Evolutionary conservation across 1,284 basidiomycete species (phyloP).

Genomic region (Ustilago shanxiensis): DNA sequence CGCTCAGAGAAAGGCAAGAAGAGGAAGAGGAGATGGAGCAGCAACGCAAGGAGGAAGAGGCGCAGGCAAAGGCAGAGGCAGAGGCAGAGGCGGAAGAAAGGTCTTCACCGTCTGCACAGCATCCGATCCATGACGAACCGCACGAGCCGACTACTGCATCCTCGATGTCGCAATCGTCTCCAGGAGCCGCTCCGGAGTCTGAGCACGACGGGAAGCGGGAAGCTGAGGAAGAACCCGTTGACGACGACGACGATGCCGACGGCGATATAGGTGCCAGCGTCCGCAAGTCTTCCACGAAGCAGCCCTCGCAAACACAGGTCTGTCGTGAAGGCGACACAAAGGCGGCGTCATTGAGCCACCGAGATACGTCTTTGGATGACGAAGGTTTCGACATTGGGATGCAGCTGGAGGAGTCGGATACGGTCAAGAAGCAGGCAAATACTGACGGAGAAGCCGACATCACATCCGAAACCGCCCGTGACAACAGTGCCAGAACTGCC

Average conservation of each 20-base stretch:
- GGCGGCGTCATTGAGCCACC: neutral
- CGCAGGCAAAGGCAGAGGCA: too few relatives aligned
- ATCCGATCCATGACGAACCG: neutral
- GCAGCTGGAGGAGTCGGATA: slow-evolving; percentile 20
- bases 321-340: neutral
- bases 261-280: slow-evolving; percentile 37
- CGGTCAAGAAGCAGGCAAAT: neutral
- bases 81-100: too few relatives aligned
- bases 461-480: neutral
- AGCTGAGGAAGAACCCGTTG: slow-evolving; percentile 8
- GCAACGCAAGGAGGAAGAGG: slow-evolving; percentile 19
- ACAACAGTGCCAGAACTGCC: neutral
- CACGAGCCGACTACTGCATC: neutral
- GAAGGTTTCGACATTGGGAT: slow-evolving; percentile 36
- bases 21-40: slow-evolving; percentile 27
- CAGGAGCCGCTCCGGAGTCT: neutral
- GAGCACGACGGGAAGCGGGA: neutral
- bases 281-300: neutral
- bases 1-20: slow-evolving; percentile 39
- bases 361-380: slow-evolving; percentile 12
- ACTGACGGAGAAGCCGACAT: slow-evolving; percentile 16
- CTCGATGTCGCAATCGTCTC: neutral
- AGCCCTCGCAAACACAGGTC: neutral
- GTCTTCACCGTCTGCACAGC: neutral
- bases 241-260: slow-evolving; percentile 25